Percentiles rank a stretch among this genome's conserved stretches.
Conservation (phyloP, 345 rosid species). For the Eucalyptus microcorys region DNA sequence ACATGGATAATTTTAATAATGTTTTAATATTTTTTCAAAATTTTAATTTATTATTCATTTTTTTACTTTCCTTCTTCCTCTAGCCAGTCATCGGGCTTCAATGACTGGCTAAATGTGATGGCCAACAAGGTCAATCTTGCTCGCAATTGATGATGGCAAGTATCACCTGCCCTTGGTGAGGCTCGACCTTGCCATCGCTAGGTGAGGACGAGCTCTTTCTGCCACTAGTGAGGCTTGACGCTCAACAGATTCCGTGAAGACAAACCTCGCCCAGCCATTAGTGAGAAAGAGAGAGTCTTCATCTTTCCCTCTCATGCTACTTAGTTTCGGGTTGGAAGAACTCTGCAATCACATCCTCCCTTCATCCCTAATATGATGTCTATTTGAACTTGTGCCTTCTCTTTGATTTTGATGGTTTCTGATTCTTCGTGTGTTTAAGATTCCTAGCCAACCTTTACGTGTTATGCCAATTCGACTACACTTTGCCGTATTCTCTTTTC, state of each 20-base stretch:
- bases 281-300: too few relatives aligned
- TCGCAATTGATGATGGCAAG: not conserved
- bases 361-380: not conserved
- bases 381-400: not conserved
- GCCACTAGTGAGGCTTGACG: too few relatives aligned
- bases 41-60: not conserved
- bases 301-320: too few relatives aligned
- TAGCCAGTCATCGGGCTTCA: fast-evolving
- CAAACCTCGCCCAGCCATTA: too few relatives aligned
- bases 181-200: not conserved
- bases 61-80: not conserved
- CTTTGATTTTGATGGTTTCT: not conserved
- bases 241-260: too few relatives aligned
- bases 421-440: not conserved
- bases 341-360: not conserved
- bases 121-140: not conserved
- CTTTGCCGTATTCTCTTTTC: not conserved
- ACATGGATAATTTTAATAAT: not conserved
- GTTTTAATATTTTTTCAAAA: too few relatives aligned
- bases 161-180: not conserved
- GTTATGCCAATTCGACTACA: not conserved
- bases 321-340: not conserved
- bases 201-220: not conserved
- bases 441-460: not conserved
- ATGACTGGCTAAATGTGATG: not conserved